Evolutionary conservation across 306 rosid genomes (phyloP).

Genomic region (Ziziphus jujuba): DNA sequence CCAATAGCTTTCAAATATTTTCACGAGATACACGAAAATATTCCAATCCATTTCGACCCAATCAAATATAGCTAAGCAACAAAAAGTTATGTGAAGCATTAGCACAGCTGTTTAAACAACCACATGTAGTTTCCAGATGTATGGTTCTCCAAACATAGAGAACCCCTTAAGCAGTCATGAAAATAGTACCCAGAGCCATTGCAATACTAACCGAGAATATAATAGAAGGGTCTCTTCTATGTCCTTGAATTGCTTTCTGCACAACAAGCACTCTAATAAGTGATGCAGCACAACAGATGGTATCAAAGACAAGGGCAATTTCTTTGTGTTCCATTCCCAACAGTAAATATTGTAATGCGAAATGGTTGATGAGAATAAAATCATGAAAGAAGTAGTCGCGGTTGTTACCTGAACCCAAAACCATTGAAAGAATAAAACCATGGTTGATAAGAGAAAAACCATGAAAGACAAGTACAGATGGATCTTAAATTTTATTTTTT

Average conservation of each 20-base stretch:
- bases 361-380: conserved; percentile 85
- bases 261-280: conserved; percentile 65
- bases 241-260: conserved; percentile 52
- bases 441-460: too few species aligned
- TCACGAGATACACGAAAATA: too few species aligned
- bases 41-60: too few species aligned
- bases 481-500: not conserved
- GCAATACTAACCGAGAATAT: conserved; percentile 72
- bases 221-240: conserved; percentile 79
- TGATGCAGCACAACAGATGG: conserved; percentile 66
- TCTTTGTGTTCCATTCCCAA: conserved; percentile 72
- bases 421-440: too few species aligned
- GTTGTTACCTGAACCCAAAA: conserved; percentile 55
- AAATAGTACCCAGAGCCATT: conserved; percentile 71
- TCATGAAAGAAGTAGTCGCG: conserved; percentile 93
- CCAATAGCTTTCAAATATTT: too few species aligned
- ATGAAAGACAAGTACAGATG: not conserved
- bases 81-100: too few species aligned
- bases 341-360: conserved; percentile 74
- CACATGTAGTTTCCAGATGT: conserved; percentile 73
- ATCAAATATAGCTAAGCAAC: too few species aligned
- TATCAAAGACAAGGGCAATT: conserved; percentile 48
- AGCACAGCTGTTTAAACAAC: conserved; percentile 77
- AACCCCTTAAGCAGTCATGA: conserved; percentile 77
- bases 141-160: conserved; percentile 56